Conservation (phyloP, 2,329 filamentous ascomycete species). For the Alternaria sp. region DNA sequence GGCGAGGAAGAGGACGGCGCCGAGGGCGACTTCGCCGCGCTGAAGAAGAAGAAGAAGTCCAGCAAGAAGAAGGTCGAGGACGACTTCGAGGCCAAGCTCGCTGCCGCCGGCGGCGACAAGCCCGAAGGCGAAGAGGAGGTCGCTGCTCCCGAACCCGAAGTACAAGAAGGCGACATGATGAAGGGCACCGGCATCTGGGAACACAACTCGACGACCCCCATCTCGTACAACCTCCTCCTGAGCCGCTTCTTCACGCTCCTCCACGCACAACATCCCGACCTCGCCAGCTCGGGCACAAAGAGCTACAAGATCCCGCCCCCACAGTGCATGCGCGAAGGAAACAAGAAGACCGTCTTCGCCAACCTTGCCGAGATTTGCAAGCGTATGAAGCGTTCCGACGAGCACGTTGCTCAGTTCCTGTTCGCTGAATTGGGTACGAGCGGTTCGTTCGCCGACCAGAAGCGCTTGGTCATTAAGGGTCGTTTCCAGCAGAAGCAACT, state of each 20-base stretch:
- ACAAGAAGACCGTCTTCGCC: slow-evolving; percentile 97
- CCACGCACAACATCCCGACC: slow-evolving; percentile 94
- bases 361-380: slow-evolving; percentile 99
- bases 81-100: slow-evolving; percentile 73
- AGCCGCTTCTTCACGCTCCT: slow-evolving; percentile 93
- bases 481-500: slow-evolving; percentile 99
- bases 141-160: slow-evolving; percentile 56
- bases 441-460: slow-evolving; percentile 86
- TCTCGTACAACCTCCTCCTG: slow-evolving; percentile 86
- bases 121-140: slow-evolving; percentile 62
- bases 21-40: slow-evolving; percentile 67
- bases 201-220: slow-evolving; percentile 77
- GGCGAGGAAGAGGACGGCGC: slow-evolving; percentile 56
- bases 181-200: slow-evolving; percentile 89
- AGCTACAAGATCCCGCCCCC: slow-evolving; percentile 99
- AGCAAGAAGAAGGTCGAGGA: slow-evolving; percentile 63
- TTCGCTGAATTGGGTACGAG: slow-evolving; percentile 98
- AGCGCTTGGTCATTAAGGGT: slow-evolving; percentile 97
- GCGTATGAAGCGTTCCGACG: slow-evolving; percentile 98
- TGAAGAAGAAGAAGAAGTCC: slow-evolving; percentile 90
- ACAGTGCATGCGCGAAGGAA: slow-evolving; percentile 98
- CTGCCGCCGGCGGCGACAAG: slow-evolving; percentile 60
- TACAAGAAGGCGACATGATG: slow-evolving; percentile 76
- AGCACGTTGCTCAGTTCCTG: slow-evolving; percentile 95
- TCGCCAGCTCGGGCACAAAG: slow-evolving; percentile 85